Evolutionary conservation across 192 early-diverging fungal species (phyloP), one percentile per base, ranked within the genome.

Genomic region (Podila verticillata): DNA sequence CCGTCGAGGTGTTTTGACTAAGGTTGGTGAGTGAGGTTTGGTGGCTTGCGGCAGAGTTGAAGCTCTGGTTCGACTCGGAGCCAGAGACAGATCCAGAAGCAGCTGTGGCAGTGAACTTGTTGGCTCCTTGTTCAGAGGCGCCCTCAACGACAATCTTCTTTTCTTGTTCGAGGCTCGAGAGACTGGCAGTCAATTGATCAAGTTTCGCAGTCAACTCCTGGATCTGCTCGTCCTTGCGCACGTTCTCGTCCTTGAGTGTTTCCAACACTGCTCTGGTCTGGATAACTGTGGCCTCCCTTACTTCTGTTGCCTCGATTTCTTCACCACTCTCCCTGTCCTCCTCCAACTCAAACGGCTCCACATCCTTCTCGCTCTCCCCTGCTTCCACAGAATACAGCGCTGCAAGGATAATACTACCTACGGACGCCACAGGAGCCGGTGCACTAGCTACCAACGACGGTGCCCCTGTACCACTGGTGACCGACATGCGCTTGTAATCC

Each of bases 161-260:
- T 8, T 68, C 70, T 20, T 65, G 65, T 44, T 72, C 65, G 20
- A 72, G 54, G 12, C 36, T 72, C 59, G 64, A 54, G 22, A 80
- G 31, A n/a, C 61, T 61, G 5, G 77, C 57, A 10, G 69, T 64
- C 9, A 72, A 70, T 20, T 48, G 36, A 28, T 65, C 70, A 22
- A 68, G 60, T 56, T 80, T 80, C 20, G 62, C 48, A 9, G 51
- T 32, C 61, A 72, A 29, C 31, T 68, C 65, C 7, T 36, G n/a
- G 48, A 80, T 80, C 65, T 63, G 30, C 2, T 5, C 60, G n/a
- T 80, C 77, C 57, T 80, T 72, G 24, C 26, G 59, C 19, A 13
- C 13, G 47, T 80, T 72, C 56, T 72, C 70, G 5, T 57, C 56
- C 57, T 54, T n/a, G 44, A 80, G 48, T 3, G 19, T 5, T 47